Base-by-base conservation (phyloP, 768 basidiomycete genomes). In the Lactifluus volemus region DNA sequence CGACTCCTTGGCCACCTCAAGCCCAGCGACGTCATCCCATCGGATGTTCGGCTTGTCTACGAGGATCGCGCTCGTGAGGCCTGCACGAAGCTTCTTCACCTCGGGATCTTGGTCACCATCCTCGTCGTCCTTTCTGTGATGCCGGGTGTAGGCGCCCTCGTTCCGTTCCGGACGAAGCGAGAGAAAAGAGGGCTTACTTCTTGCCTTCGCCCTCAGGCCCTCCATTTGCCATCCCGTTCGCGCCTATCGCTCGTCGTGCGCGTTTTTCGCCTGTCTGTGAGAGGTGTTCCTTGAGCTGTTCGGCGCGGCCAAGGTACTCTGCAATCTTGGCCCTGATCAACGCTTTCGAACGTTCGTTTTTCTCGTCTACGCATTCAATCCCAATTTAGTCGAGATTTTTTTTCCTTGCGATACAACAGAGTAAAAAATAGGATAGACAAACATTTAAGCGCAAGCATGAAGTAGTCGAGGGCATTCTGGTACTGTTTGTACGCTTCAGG, bases 1-100 rank as follows among this genome's bases (percentile, higher is more conserved):
- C 5, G 96, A 83, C 45, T 95, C 94, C 73, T 98, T 99, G 48
- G 96, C 97, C 30, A 83, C 85, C 69, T 96, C 94, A 10, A 99
- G 80, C 51, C 97, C 97, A 15, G 97, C 97, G 51, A 99, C 96
- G 72, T 99, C 97, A 69, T 98, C 94, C 97, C 97, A 99, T 68
- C 86, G 87, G 44, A 98, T 88, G 72, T 99, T 92, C 8, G 97
- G 97, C 66, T 85, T 96, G 74, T 98, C 97, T 0, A 87, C 80
- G 5, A 99, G 70, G 67, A 99, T 98, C 17, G 95, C 93, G 25
- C 86, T 84, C 8, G 89, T 79, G 2, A 99, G 79, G 2, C 89
- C 92, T 0, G 89, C 90, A n/a, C 97, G 83, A 38, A 99, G 82
- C 72, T 99, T 99, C 82, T 98, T 98, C 55, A 88, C 81, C 65